Evolutionary conservation across 1,139 yeast species (phyloP).

Genomic region (Scheffersomyces titani): DNA sequence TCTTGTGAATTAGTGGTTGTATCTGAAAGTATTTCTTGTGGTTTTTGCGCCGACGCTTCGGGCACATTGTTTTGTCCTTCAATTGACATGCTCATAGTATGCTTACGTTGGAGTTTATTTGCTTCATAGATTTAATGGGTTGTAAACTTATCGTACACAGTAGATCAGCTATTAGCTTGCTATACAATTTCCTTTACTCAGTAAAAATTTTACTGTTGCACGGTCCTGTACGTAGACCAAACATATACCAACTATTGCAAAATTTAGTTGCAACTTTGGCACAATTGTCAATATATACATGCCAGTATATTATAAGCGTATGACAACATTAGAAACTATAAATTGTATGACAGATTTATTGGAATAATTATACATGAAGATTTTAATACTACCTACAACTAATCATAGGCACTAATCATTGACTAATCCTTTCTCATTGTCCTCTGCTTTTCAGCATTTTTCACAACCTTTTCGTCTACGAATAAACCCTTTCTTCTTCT

Average conservation of each 20-base stretch:
- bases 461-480: constrained; percentile 85
- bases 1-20: neutral
- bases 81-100: neutral
- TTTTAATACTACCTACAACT: too few species aligned
- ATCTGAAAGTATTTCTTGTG: neutral
- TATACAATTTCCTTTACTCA: neutral
- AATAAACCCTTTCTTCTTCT: constrained; percentile 87
- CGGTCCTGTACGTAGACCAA: neutral
- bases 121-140: neutral
- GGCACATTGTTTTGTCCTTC: neutral
- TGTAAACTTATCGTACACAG: neutral
- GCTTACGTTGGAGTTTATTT: neutral
- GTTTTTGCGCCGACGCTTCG: neutral
- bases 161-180: neutral
- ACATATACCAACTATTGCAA: neutral
- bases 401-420: neutral
- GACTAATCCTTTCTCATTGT: constrained; percentile 64
- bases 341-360: too few species aligned
- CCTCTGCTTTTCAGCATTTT: constrained; percentile 92
- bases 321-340: too few species aligned
- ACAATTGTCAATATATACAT: too few species aligned
- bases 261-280: neutral
- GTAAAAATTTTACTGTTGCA: neutral
- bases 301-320: too few species aligned
- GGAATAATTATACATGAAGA: too few species aligned